A percentile compares a stretch with the other conserved stretches of the same genome.
Conservation (phyloP, 345 rosid genomes). For the Iberis pinnata region DNA sequence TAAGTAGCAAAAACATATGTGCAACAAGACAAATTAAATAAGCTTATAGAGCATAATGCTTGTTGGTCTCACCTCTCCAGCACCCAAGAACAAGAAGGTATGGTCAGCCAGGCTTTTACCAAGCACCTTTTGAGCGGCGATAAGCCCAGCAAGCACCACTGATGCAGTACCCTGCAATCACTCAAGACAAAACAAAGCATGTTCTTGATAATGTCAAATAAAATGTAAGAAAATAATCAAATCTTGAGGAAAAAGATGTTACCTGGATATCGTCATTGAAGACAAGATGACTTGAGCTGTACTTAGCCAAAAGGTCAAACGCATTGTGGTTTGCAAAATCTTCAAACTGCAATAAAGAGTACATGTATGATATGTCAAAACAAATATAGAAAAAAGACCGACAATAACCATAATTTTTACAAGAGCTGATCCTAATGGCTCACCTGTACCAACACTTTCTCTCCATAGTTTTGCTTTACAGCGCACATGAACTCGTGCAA, state of each 20-base stretch:
- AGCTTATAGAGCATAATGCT: not conserved
- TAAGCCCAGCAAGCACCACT: conserved; percentile 86
- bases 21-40: not conserved
- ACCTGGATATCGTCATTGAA: conserved; percentile 99
- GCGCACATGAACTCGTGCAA: conserved; percentile 91
- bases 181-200: conserved; percentile 10
- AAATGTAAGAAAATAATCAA: not conserved
- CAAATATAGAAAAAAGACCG: not conserved
- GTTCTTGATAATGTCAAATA: not conserved
- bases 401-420: not conserved
- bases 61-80: conserved; percentile 74
- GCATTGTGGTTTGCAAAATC: conserved; percentile 99
- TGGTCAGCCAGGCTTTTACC: conserved; percentile 79
- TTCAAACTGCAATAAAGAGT: conserved; percentile 66
- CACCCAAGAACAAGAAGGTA: conserved; percentile 87
- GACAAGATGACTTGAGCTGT: conserved; percentile 76
- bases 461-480: conserved; percentile 92
- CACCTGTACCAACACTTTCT: conserved; percentile 90
- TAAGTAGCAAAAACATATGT: conserved; percentile 7
- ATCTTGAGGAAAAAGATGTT: conserved; percentile 1
- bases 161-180: conserved; percentile 87
- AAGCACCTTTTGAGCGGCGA: conserved; percentile 63
- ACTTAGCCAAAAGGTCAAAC: conserved; percentile 74
- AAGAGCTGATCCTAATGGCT: conserved; percentile 14
- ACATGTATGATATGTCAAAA: not conserved